A percentile compares a stretch with the other conserved stretches of the same genome.
Conservation (phyloP, 1,284 basidiomycete species). For the Ustilago nuda region DNA sequence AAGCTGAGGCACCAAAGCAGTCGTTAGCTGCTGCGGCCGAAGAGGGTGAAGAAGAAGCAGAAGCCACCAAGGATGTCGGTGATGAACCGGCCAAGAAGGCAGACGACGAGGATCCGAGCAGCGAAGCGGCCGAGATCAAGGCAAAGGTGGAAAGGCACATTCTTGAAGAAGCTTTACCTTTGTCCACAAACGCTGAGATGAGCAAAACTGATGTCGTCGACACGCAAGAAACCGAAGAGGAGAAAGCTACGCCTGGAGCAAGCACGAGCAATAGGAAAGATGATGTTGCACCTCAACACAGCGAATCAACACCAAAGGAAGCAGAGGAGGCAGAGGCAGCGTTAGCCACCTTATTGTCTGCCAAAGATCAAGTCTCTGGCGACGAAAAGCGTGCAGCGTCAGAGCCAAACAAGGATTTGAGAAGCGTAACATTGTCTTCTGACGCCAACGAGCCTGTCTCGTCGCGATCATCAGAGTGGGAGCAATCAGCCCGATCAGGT, state of each 20-base stretch:
- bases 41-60: constrained; percentile 2
- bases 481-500: too few relatives aligned
- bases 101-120: neutral
- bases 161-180: neutral
- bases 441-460: neutral
- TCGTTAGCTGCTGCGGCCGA: neutral
- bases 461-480: neutral
- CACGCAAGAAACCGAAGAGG: neutral
- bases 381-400: neutral
- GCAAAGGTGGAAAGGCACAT: neutral
- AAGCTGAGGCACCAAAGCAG: neutral
- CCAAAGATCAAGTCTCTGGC: neutral
- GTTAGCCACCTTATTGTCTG: neutral
- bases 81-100: neutral
- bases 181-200: neutral
- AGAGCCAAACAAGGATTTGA: neutral
- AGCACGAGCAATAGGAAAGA: neutral
- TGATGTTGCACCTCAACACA: neutral
- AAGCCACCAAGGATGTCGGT: neutral
- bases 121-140: neutral
- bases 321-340: neutral
- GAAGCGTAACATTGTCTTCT: neutral
- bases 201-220: neutral
- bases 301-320: neutral
- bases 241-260: neutral